phyloP scores from a whole-genome alignment of 441 rosid species.

The Adansonia grandidieri region DNA sequence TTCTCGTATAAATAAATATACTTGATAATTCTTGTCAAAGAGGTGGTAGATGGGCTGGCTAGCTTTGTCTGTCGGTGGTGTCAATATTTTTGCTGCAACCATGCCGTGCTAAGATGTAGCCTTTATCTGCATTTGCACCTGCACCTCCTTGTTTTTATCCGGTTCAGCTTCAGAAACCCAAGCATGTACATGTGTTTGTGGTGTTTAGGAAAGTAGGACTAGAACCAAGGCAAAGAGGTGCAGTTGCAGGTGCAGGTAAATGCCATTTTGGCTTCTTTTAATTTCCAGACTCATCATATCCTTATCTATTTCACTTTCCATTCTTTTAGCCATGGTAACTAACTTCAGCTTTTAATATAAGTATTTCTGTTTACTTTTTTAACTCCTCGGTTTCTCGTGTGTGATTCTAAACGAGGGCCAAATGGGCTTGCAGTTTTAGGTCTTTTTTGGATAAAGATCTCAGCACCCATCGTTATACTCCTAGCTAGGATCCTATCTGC shows the following conservation, averaged over 20 bases:
- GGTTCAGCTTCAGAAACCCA: conserved; percentile 3
- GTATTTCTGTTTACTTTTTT: neutral
- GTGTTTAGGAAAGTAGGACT: neutral
- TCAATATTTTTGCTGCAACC: neutral
- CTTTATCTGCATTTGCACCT: conserved; percentile 82
- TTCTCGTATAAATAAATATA: neutral
- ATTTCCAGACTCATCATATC: neutral
- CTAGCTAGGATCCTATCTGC: neutral
- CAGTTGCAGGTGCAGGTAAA: conserved; percentile 59
- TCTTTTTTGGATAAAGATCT: neutral
- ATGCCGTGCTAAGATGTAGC: conserved; percentile 44
- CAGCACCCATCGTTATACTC: neutral
- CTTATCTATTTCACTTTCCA: neutral
- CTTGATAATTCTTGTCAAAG: neutral
- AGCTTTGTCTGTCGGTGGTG: neutral
- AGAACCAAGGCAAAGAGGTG: conserved; percentile 38
- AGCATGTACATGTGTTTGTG: neutral
- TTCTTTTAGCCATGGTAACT: neutral
- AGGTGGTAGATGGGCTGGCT: neutral
- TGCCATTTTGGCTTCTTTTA: conserved; percentile 39
- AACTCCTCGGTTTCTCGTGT: neutral
- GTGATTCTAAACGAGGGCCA: neutral
- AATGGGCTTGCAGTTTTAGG: neutral
- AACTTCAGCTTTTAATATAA: neutral
- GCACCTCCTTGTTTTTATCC: conserved; percentile 42